Evolutionary conservation across 768 basidiomycete genomes (phyloP).

Genomic region (Suillus americanus): DNA sequence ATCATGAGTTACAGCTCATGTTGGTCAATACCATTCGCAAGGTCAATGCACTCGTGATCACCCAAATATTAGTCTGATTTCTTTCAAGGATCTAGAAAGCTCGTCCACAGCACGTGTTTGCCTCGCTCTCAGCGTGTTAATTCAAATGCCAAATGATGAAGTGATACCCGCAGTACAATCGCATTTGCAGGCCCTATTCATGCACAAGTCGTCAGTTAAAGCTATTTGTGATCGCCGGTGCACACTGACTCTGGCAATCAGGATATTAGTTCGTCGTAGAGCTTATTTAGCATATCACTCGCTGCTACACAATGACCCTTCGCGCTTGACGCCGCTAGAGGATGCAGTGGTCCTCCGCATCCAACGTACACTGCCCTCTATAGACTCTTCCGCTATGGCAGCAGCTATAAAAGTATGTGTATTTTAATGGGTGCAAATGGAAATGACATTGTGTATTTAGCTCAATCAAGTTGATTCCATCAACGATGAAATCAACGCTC

Average conservation of each 20-base stretch:
- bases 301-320: conserved; percentile 46
- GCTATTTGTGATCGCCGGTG: conserved; percentile 22
- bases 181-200: conserved; percentile 63
- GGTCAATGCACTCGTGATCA: conserved; percentile 35
- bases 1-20: conserved; percentile 77
- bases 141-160: conserved; percentile 59
- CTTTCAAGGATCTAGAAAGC: conserved; percentile 68
- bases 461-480: neutral
- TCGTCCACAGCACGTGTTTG: conserved; percentile 54
- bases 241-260: conserved; percentile 27
- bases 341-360: conserved; percentile 15
- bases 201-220: conserved; percentile 72
- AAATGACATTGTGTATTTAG: neutral
- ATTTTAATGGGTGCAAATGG: neutral
- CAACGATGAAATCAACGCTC: conserved; percentile 2
- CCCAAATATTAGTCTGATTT: conserved; percentile 8
- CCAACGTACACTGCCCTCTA: conserved; percentile 13
- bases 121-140: conserved; percentile 71
- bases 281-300: conserved; percentile 58
- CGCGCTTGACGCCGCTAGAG: conserved; percentile 44
- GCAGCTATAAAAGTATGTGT: conserved; percentile 24
- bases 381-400: conserved; percentile 11
- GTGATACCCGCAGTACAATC: conserved; percentile 75
- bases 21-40: conserved; percentile 85
- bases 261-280: conserved; percentile 59